Evolutionary conservation across 495 filamentous ascomycete species (phyloP), one percentile per base, ranked within the genome.

Genomic region (Aspergillus ellipticus): DNA sequence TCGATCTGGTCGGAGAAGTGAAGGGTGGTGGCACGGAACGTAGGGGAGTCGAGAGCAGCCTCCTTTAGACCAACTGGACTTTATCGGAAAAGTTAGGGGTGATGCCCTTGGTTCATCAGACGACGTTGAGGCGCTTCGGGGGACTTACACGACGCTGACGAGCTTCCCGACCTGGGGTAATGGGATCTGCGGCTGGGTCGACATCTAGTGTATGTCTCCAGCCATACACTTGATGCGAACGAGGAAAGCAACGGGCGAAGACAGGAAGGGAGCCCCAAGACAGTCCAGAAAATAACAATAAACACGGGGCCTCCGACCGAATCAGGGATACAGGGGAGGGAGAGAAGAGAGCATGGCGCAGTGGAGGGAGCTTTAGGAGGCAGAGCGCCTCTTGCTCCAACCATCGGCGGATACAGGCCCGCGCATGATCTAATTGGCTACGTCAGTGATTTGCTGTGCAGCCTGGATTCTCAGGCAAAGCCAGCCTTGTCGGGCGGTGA

Each of bases 1-100:
- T 97, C 94, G 66, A 96, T 82, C 76, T 97, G 92, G 58, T 97
- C 94, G 29, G 85, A 78, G 74, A 96, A 96, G 75, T 97, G 92
- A 37, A 87, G 73, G 53, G 92, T 85, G 11, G 90, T 89, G 29
- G 92, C 89, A 56, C 94, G 88, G 71, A 97, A 98, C 35, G 92
- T 95, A 20, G 94, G 94, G 3, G 90, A 94, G 72, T 98, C 94
- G 72, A 97, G 86, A 26, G 92, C 89, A 46, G 94, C 94, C 81
- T 98, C 94, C 77, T 89, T 92, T 54, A 96, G 80, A 45, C 84
- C 82, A 26, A 97, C 95, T n/a, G 94, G 93, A 50, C 85, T 89
- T 9, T 26, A 59, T 43, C 17, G 8, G 42, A 41, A 24, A 16
- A 3, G 37, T 68, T 50, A 72, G 62, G 13, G 33, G 19, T 56